Evolutionary conservation across 306 rosid species (phyloP).

Genomic region (Cicer bijugum): DNA sequence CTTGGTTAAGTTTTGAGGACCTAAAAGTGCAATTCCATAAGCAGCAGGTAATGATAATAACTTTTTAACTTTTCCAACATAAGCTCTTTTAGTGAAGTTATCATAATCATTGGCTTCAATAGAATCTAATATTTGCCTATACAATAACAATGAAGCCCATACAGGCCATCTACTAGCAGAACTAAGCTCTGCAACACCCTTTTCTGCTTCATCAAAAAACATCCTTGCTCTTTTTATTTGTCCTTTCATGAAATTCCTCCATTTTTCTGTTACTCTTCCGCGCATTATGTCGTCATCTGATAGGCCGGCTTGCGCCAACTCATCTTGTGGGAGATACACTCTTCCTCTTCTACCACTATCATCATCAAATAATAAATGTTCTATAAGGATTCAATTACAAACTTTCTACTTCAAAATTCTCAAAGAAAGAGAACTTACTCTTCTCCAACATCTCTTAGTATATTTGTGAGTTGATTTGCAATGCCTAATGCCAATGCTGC

Average conservation of each 20-base stretch:
- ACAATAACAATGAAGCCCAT: conserved; percentile 76
- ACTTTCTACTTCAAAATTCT: too few species aligned
- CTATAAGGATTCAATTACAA: too few species aligned
- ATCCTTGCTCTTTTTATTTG: conserved; percentile 84
- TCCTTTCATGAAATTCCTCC: conserved; percentile 84
- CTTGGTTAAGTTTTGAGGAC: conserved; percentile 55
- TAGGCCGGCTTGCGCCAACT: conserved; percentile 76
- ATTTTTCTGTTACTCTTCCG: conserved; percentile 73
- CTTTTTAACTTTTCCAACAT: conserved; percentile 74
- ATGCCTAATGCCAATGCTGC: conserved; percentile 95
- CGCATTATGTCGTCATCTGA: conserved; percentile 74
- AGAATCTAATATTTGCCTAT: conserved; percentile 77
- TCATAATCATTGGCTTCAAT: conserved; percentile 92
- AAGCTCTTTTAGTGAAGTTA: conserved; percentile 86
- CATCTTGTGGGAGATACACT: conserved; percentile 90
- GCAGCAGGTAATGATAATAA: conserved; percentile 72
- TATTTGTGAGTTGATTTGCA: conserved; percentile 95
- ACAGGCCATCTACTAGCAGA: conserved; percentile 95
- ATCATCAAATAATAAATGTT: neutral
- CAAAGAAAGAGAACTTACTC: conserved; percentile 61
- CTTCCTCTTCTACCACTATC: conserved; percentile 89
- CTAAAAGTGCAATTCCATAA: conserved; percentile 66
- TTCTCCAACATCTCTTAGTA: conserved; percentile 95
- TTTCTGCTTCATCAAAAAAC: conserved; percentile 91
- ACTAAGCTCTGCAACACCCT: conserved; percentile 73